Evolutionary conservation across 2,329 filamentous ascomycete genomes (phyloP), one percentile per base, ranked within the genome.

Genomic region (Colletotrichum scovillei): DNA sequence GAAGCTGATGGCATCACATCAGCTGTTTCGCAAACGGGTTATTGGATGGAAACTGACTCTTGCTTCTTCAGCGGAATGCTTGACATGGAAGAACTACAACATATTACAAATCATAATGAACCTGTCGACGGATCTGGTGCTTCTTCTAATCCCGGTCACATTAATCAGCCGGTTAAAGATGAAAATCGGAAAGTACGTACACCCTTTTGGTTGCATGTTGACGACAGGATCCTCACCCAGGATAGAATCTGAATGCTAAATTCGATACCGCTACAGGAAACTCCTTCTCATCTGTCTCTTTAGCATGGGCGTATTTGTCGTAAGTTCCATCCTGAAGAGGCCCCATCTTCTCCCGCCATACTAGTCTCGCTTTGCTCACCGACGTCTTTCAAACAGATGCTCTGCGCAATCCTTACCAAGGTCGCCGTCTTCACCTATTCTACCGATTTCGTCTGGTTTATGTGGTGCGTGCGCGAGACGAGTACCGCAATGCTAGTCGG

Each of bases 401-500:
- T 68, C 19, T 71, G 56, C 12, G 72, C 72, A 11, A 74, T 65
- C 22, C 46, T 74, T 2, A 72, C 56, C 1, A 74, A 74, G 35
- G 58, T 72, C 0, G 46, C 35, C 19, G 72, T 74, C 28, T 74
- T 72, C 46, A 46, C 16, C 22, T 60, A 72, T 59, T 49, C 53
- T 5, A 19, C 24, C 22, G n/a, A 63, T 9, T 69, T 69, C 1
- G 35, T 74, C 5, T 74, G 72, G 72, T 72, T 74, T 42, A 53
- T 72, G 52, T 74, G 72, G 72, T 59, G 53, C 46, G 64, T 74
- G 16, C 72, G 72, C 63, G 72, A 74, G 28, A 16, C 60, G 19
- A 72, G 69, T 35, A 72, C 58, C 46, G 69, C 72, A 4, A 74
- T 72, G 72, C n/a, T 74, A 8, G 72, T 74, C 26, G 69, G 72